Conservation (phyloP, 2,329 filamentous ascomycete species). For the Apiospora arundinis region DNA sequence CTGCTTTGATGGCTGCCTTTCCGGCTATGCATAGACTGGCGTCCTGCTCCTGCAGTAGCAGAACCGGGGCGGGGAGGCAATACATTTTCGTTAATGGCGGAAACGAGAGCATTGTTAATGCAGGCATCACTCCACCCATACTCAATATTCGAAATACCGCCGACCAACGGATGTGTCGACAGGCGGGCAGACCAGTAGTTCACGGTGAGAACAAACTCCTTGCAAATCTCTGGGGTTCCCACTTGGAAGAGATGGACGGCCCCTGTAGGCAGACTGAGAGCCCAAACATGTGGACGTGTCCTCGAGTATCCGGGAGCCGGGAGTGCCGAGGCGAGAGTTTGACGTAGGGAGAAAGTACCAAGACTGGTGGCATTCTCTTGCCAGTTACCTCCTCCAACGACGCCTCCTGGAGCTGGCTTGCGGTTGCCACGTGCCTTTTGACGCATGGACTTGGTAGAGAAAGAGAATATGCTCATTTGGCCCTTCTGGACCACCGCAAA, state of each 20-base stretch:
- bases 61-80: slow-evolving; percentile 57
- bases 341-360: slow-evolving; percentile 84
- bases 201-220: slow-evolving; percentile 90
- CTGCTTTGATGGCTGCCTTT: slow-evolving; percentile 46
- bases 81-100: slow-evolving; percentile 56
- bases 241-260: slow-evolving; percentile 99
- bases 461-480: slow-evolving; percentile 92
- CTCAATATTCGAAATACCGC: slow-evolving; percentile 95
- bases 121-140: slow-evolving; percentile 94
- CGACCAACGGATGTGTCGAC: slow-evolving; percentile 90
- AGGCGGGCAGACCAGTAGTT: slow-evolving; percentile 98
- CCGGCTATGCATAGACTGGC: slow-evolving; percentile 55
- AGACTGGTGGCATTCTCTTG: slow-evolving; percentile 93
- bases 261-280: slow-evolving; percentile 86
- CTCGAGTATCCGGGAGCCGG: slow-evolving; percentile 94
- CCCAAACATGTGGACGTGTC: slow-evolving; percentile 89
- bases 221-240: slow-evolving; percentile 91
- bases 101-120: slow-evolving; percentile 66
- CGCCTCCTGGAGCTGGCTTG: slow-evolving; percentile 60
- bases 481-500: slow-evolving; percentile 97
- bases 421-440: slow-evolving; percentile 64
- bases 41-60: slow-evolving; percentile 50
- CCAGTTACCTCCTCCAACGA: slow-evolving; percentile 97
- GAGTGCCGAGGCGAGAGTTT: slow-evolving; percentile 89
- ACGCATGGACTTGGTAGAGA: slow-evolving; percentile 80